Base-by-base conservation (phyloP, 2,329 filamentous ascomycete species). In the Colletotrichum abscissum region DNA sequence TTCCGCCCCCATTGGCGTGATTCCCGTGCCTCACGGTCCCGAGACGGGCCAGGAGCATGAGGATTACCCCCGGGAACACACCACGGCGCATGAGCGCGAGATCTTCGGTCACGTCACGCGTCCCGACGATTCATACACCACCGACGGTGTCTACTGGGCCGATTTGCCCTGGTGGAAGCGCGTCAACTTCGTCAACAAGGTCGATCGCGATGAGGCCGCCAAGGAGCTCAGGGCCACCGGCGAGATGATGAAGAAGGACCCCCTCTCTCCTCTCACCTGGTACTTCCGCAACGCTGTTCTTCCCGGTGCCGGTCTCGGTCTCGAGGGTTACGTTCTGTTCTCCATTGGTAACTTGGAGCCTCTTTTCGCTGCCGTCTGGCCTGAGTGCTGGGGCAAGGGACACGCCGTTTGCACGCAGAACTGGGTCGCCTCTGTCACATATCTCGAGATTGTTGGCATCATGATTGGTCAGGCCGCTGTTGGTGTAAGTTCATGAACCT, bases 251-350 rank as follows among this genome's bases (percentile, higher is more conserved):
- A 98, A 97, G 87, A 88, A 91, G 68, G 95, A 98, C 79, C 95
- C 95, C 35, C 87, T 98, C 19, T 93, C 92, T 68, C 95, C 95
- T 0, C 69, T 98, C n/a, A 86, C 88, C 28, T 97, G 92, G 88
- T 98, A 98, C 83, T 93, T 97, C 81, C 91, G 92, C 80, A 97
- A 97, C 81, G 96, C 95, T 84, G 93, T 98, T 67, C 91, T 98
- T 72, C 96, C 96, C 63, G 96, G 96, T 84, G 95, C 95, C 76
- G 96, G 96, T 81, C 91, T 98, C 64, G 93, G 95, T 81, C 90
- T 98, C 33, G 96, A 98, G 88, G 96, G 95, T 78, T 98, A 98
- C 80, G 95, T 98, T 55, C 90, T 98, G 24, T 98, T 98, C 88
- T 98, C 95, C 75, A 98, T 98, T 77, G 96, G 96, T 72, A 98